These are phyloP conservation scores for Lachnellula arida DNA, from an alignment of 2,329 filamentous ascomycete genomes.

Conservation along the genomic window DNA sequence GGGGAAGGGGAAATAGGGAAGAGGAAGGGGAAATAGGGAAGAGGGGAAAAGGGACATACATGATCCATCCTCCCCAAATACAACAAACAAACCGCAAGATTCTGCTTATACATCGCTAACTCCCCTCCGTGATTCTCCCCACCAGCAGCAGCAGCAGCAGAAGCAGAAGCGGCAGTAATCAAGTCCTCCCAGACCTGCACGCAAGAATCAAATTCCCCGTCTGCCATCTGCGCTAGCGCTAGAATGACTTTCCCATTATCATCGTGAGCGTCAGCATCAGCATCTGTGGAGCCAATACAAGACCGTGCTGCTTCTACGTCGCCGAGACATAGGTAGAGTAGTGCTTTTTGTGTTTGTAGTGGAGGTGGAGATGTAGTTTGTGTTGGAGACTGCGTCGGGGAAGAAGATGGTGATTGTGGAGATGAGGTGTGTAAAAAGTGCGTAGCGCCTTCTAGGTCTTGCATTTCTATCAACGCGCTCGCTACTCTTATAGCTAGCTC, in stretches of 20 bases:
- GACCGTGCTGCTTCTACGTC: slow-evolving; percentile 63
- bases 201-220: slow-evolving; percentile 66
- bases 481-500: slow-evolving; percentile 70
- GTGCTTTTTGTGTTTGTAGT: slow-evolving; percentile 45
- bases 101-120: slow-evolving; percentile 72
- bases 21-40: not conserved
- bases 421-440: slow-evolving; percentile 52
- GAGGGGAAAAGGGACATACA: slow-evolving; percentile 39
- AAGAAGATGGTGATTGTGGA: too few relatives aligned
- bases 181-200: slow-evolving; percentile 55
- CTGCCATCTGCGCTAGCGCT: slow-evolving; percentile 73
- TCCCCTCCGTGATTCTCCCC: slow-evolving; percentile 29
- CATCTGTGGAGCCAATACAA: slow-evolving; percentile 39
- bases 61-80: slow-evolving; percentile 75
- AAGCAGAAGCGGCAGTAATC: slow-evolving; percentile 28
- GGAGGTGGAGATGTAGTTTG: slow-evolving; percentile 42
- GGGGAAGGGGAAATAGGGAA: too few relatives aligned
- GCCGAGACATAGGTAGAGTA: slow-evolving; percentile 76
- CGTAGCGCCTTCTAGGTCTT: slow-evolving; percentile 75
- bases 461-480: slow-evolving; percentile 74
- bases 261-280: slow-evolving; percentile 28
- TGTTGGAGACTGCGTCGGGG: too few relatives aligned
- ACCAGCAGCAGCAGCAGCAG: not conserved
- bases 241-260: slow-evolving; percentile 46
- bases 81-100: slow-evolving; percentile 76